phyloP scores from a whole-genome alignment of 768 basidiomycete genomes.

The Suillus cothurnatus region DNA sequence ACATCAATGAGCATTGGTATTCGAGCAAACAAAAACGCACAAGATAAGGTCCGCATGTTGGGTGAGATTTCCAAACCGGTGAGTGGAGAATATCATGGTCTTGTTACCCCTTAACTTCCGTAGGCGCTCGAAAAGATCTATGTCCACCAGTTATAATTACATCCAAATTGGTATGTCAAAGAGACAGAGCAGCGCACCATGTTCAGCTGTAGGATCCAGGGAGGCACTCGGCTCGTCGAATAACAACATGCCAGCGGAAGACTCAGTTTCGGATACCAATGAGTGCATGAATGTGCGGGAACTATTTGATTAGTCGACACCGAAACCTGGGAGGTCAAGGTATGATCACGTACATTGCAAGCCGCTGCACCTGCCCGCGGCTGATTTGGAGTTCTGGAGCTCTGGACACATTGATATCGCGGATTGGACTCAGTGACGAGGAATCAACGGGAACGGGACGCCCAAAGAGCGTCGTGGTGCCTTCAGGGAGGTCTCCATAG shows the following conservation, averaged over 20 bases:
- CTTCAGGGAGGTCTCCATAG: conserved; percentile 61
- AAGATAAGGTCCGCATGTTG: conserved; percentile 70
- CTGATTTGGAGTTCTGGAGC: conserved; percentile 45
- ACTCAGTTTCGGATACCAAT: conserved; percentile 43
- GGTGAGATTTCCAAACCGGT: conserved; percentile 62
- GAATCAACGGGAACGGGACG: conserved; percentile 57
- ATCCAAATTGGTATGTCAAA: neutral
- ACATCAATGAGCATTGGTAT: neutral
- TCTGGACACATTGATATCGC: conserved; percentile 45
- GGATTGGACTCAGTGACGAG: conserved; percentile 29
- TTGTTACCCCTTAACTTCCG: conserved; percentile 73
- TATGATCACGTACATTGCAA: conserved; percentile 54
- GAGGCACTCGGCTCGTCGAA: conserved; percentile 78
- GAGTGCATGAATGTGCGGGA: conserved; percentile 76
- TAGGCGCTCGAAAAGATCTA: conserved; percentile 71
- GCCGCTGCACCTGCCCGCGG: conserved; percentile 75
- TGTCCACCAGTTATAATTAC: neutral
- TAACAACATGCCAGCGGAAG: conserved; percentile 56
- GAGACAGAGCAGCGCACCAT: conserved; percentile 40
- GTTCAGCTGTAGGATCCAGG: conserved; percentile 75
- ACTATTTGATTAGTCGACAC: conserved; percentile 30
- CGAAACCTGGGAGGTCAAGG: neutral
- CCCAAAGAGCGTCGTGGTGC: conserved; percentile 63
- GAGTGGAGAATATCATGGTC: conserved; percentile 83
- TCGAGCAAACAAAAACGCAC: conserved; percentile 37